Evolutionary conservation across 2,329 filamentous ascomycete species (phyloP).

Genomic region (Nemania sp.): DNA sequence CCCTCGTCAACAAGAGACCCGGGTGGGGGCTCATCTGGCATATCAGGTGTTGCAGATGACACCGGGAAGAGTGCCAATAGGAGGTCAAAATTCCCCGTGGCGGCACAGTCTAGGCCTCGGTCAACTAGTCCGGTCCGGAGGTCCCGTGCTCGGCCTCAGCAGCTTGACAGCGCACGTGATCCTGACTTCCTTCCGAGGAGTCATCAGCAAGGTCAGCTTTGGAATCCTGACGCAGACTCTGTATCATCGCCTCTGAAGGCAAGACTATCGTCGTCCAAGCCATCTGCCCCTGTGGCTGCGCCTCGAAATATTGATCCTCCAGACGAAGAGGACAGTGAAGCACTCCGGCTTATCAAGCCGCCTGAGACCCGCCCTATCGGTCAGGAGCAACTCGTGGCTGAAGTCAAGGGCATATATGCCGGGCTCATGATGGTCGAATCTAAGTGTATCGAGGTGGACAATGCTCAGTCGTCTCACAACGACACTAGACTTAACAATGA

Average conservation of each 20-base stretch:
- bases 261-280: constrained; percentile 9
- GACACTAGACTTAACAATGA: constrained; percentile 58
- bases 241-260: constrained; percentile 18
- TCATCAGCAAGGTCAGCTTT: constrained; percentile 32
- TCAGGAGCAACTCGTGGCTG: constrained; percentile 76
- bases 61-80: constrained; percentile 23
- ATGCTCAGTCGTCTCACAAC: constrained; percentile 56
- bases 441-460: constrained; percentile 84
- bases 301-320: constrained; percentile 21
- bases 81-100: constrained; percentile 29
- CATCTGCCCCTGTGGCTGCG: constrained; percentile 6
- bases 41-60: constrained; percentile 12
- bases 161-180: constrained; percentile 22
- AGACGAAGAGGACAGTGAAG: constrained; percentile 23
- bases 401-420: constrained; percentile 83
- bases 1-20: constrained; percentile 12
- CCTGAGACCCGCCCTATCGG: constrained; percentile 62
- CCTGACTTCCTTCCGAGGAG: constrained; percentile 31
- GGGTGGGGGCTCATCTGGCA: constrained; percentile 11
- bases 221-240: constrained; percentile 30
- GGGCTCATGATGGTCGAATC: constrained; percentile 85
- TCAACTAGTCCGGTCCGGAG: constrained; percentile 32
- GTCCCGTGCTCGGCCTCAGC: constrained; percentile 30
- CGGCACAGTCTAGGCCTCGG: constrained; percentile 12
- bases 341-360: constrained; percentile 33